These are phyloP conservation scores for Penicillium mononematosum DNA, from an alignment of 495 filamentous ascomycete species.

Conservation along the genomic window DNA sequence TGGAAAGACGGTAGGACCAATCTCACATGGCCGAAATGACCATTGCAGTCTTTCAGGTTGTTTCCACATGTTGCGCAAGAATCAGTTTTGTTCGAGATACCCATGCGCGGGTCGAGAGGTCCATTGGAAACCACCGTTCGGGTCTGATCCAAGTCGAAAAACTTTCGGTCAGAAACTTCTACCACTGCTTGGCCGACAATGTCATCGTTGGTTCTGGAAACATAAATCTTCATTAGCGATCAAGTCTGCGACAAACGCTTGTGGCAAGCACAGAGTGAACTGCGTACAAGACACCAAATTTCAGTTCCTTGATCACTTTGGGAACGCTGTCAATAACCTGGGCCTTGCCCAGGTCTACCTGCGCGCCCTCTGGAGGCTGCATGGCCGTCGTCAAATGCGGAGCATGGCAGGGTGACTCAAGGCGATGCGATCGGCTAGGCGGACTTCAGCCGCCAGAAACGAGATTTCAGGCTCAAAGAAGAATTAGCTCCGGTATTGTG, in stretches of 20 bases:
- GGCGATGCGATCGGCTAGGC: slow-evolving; percentile 27
- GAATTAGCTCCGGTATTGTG: not conserved
- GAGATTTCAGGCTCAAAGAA: not conserved
- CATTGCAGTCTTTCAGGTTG: slow-evolving; percentile 75
- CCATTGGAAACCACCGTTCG: slow-evolving; percentile 73
- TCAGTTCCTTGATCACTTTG: slow-evolving; percentile 87
- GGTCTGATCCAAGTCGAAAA: slow-evolving; percentile 80
- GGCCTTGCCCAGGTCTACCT: slow-evolving; percentile 67
- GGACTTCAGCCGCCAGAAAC: slow-evolving; percentile 21
- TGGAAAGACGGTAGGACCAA: slow-evolving; percentile 90
- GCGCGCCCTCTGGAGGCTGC: slow-evolving; percentile 50
- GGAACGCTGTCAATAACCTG: slow-evolving; percentile 85
- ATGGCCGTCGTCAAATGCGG: slow-evolving; percentile 43
- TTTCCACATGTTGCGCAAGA: slow-evolving; percentile 80
- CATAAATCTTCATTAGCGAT: slow-evolving; percentile 26
- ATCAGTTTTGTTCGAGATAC: slow-evolving; percentile 75
- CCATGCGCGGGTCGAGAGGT: slow-evolving; percentile 81
- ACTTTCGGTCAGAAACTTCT: slow-evolving; percentile 83
- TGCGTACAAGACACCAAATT: slow-evolving; percentile 85
- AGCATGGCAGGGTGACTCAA: slow-evolving; percentile 43
- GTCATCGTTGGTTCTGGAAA: slow-evolving; percentile 74
- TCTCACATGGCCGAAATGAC: slow-evolving; percentile 90
- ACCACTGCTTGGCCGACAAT: slow-evolving; percentile 92
- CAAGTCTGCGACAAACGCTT: slow-evolving; percentile 12
- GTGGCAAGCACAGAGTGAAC: slow-evolving; percentile 12